Evolutionary conservation across 148 eudicot species (phyloP), one percentile per base, ranked within the genome.

Genomic region (Hydrangea macrophylla): DNA sequence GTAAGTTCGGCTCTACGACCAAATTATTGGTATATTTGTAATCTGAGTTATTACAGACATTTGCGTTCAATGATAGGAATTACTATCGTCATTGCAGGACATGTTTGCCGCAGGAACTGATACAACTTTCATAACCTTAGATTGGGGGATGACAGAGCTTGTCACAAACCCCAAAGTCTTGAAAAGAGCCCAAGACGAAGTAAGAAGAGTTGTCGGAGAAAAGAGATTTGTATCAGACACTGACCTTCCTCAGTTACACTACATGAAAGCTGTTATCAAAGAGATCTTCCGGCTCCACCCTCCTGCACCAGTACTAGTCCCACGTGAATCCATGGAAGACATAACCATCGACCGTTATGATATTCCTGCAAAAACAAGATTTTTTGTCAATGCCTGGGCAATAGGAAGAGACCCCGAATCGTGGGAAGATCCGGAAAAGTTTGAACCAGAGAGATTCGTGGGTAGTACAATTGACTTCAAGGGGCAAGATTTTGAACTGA

Each of bases 201-300:
- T 42, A 3, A 1, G 18, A 11, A 7, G 48, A 12, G 3, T 42
- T 11, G 48, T 18, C 17, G 2, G 4, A 42, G 48, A 18, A 3
- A 42, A 42, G 4, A 0, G 1, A 13, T 15, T 11, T 1, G 17
- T 12, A 42, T 0, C 48, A 3, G 48, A 42, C 4, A 18, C 1
- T 42, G 48, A 42, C 61, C 57, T 89, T 48, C 67, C 76, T 42
- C 11, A 42, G 17, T 11, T 42, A 18, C 48, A 9, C 1, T 42
- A 42, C 48, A 0, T 42, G 48, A 42, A 42, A 42, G 48, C 48
- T 2, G 48, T 42, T 4, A 42, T 42, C 18, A 42, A 42, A 18
- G 48, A 42, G 48, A 11, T 18, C 17, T 0, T 42, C 17, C 48
- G 4, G n/a, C 17, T 42, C 11, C 48, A 42, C 17, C 48, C 48